These are phyloP conservation scores for Piloderma croceum DNA, from an alignment of 768 basidiomycete species.

Conservation along the genomic window DNA sequence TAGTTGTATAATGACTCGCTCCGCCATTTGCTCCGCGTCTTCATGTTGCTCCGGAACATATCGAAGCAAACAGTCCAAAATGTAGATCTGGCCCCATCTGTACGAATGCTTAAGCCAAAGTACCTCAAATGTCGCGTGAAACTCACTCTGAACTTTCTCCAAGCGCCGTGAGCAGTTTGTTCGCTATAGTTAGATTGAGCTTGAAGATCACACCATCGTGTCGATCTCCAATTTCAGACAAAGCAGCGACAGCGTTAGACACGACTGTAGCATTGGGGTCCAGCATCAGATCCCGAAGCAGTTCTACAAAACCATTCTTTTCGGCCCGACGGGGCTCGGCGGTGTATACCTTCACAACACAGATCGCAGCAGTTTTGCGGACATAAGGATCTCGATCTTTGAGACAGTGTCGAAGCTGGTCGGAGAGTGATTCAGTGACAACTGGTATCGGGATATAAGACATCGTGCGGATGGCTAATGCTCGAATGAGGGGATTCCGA, in stretches of 20 bases:
- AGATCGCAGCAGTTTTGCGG: conserved; percentile 96
- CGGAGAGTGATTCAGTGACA: conserved; percentile 79
- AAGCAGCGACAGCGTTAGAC: conserved; percentile 91
- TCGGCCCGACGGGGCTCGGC: conserved; percentile 86
- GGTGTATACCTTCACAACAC: conserved; percentile 91
- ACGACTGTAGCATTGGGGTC: conserved; percentile 96
- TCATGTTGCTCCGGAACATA: conserved; percentile 85
- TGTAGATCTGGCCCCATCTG: conserved; percentile 99
- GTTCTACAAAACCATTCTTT: conserved; percentile 84
- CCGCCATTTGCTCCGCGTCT: conserved; percentile 94
- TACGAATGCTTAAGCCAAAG: conserved; percentile 12
- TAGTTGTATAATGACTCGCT: conserved; percentile 87
- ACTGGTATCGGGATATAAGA: conserved; percentile 93
- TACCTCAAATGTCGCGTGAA: not conserved
- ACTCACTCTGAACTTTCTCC: conserved; percentile 92
- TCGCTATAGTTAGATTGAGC: conserved; percentile 80
- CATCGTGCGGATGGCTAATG: conserved; percentile 97
- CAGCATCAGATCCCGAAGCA: conserved; percentile 86
- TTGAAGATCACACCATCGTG: conserved; percentile 92
- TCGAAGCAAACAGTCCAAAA: conserved; percentile 87
- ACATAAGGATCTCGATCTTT: conserved; percentile 97
- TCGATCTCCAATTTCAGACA: conserved; percentile 95
- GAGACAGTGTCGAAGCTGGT: conserved; percentile 87
- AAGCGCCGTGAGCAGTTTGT: conserved; percentile 85
- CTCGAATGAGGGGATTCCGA: conserved; percentile 93